A percentile compares a stretch with the other conserved stretches of the same genome.
Conservation (phyloP, 2,329 filamentous ascomycete species). For the Colletotrichum sublineola region DNA sequence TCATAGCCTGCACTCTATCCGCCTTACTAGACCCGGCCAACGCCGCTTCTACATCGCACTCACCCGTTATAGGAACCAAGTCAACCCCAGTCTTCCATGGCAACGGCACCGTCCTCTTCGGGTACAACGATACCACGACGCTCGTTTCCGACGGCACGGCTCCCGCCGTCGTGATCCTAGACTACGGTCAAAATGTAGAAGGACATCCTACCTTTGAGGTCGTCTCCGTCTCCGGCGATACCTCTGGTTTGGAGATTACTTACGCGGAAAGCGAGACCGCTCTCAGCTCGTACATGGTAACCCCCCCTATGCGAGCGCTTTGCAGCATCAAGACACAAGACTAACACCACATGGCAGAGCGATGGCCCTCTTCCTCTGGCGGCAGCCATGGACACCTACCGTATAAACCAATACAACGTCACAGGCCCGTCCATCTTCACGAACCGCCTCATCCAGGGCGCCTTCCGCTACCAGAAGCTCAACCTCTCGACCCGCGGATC, state of each 20-base stretch:
- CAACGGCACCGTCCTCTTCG: constrained; percentile 5
- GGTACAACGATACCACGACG: constrained; percentile 1
- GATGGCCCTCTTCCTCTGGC: constrained; percentile 52
- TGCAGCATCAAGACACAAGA: background rate
- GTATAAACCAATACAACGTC: constrained; percentile 53
- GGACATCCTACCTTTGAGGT: constrained; percentile 29
- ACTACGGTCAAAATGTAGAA: constrained; percentile 25
- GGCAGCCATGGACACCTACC: constrained; percentile 54
- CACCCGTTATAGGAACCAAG: background rate
- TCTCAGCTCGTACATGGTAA: constrained; percentile 2
- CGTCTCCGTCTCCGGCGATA: constrained; percentile 21
- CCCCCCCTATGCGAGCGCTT: too few relatives aligned
- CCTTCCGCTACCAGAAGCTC: constrained; percentile 53
- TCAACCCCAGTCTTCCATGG: background rate
- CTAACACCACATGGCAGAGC: background rate
- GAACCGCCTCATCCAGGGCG: constrained; percentile 53
- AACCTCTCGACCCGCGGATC: constrained; percentile 52
- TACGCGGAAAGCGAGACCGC: constrained; percentile 16
- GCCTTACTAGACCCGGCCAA: too few relatives aligned
- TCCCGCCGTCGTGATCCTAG: constrained; percentile 18
- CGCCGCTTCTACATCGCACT: background rate
- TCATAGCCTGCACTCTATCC: too few relatives aligned
- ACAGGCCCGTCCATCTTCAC: constrained; percentile 44
- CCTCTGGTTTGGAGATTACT: constrained; percentile 16
- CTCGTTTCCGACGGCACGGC: constrained; percentile 11